Conservation (phyloP, 2,329 filamentous ascomycete species). For the Sarocladium brachiariae region DNA sequence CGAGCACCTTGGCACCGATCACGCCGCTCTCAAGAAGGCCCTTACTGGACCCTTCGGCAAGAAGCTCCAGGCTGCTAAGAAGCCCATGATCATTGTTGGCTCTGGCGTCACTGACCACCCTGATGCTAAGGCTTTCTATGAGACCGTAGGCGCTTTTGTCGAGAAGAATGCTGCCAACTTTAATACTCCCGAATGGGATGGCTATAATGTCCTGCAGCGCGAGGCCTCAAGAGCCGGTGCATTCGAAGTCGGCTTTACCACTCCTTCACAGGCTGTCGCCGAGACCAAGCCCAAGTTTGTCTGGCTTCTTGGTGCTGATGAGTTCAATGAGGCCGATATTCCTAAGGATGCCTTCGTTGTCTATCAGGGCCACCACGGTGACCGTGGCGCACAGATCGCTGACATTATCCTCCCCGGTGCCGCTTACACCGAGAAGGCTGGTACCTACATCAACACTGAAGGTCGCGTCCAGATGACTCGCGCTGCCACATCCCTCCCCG, state of each 20-base stretch:
- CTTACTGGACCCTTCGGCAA: slow-evolving; percentile 85
- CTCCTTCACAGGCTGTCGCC: slow-evolving; percentile 73
- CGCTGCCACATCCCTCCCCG: slow-evolving; percentile 79
- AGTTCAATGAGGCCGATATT: slow-evolving; percentile 76
- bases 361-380: slow-evolving; percentile 97
- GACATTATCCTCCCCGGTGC: slow-evolving; percentile 91
- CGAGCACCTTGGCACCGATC: slow-evolving; percentile 77
- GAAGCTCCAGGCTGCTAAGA: slow-evolving; percentile 80
- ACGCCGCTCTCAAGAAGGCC: slow-evolving; percentile 74
- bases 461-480: slow-evolving; percentile 92
- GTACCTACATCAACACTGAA: slow-evolving; percentile 96
- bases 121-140: slow-evolving; percentile 89
- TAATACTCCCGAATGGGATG: slow-evolving; percentile 86
- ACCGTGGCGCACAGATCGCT: slow-evolving; percentile 84
- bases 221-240: slow-evolving; percentile 88
- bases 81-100: slow-evolving; percentile 93
- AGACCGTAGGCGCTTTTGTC: slow-evolving; percentile 81
- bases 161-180: slow-evolving; percentile 91
- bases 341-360: slow-evolving; percentile 95
- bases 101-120: slow-evolving; percentile 85
- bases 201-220: slow-evolving; percentile 93
- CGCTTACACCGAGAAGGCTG: slow-evolving; percentile 94
- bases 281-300: slow-evolving; percentile 87
- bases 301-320: slow-evolving; percentile 94
- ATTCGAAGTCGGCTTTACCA: slow-evolving; percentile 91